Evolutionary conservation across 176 grass and related monocot genomes (phyloP).

Genomic region (Paspalum vaginatum): DNA sequence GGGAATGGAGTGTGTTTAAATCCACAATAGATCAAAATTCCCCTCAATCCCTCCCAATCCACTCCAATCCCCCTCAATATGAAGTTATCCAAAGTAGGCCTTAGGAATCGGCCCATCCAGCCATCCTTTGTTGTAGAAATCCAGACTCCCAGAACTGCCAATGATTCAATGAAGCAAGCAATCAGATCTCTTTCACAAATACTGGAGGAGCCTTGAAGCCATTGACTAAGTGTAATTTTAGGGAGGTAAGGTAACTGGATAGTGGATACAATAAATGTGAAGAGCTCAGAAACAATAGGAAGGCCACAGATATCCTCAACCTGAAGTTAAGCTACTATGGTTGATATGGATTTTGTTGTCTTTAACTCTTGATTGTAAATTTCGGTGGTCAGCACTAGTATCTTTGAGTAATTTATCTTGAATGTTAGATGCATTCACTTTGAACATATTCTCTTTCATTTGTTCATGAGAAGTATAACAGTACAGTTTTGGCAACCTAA

Average conservation of each 20-base stretch:
- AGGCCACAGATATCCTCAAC: neutral
- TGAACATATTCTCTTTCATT: neutral
- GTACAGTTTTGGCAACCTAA: neutral
- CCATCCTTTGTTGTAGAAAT: neutral
- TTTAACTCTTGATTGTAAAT: too few species aligned
- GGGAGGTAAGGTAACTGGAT: too few species aligned
- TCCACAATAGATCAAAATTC: too few species aligned
- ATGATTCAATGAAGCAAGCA: neutral
- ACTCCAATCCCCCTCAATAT: too few species aligned
- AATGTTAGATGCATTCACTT: neutral
- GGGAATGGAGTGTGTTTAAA: too few species aligned
- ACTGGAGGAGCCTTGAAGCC: neutral
- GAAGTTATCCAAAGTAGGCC: too few species aligned
- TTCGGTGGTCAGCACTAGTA: neutral
- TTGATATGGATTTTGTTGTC: neutral
- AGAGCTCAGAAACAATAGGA: neutral
- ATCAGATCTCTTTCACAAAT: neutral
- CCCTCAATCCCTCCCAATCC: too few species aligned
- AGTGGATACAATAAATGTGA: neutral
- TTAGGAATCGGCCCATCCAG: too few species aligned
- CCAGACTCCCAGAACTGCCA: neutral
- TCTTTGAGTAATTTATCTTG: neutral
- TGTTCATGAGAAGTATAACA: neutral
- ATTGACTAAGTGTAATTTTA: neutral
- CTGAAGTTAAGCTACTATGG: neutral